phyloP scores from a whole-genome alignment of 495 filamentous ascomycete genomes.

The Trichocladium uniseriatum region DNA sequence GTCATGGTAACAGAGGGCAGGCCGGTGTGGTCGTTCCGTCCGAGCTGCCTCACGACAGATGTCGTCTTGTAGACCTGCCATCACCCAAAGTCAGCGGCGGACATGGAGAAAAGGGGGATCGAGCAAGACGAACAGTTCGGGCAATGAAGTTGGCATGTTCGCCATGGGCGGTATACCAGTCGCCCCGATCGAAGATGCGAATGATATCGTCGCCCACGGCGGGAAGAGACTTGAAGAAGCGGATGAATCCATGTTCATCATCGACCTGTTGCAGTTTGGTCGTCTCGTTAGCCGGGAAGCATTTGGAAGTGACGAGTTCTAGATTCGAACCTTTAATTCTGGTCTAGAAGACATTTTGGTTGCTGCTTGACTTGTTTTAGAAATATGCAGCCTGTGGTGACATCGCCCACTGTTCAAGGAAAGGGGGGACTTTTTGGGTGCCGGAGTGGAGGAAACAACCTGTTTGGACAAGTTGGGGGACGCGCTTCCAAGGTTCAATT shows the following conservation, averaged over 20 bases:
- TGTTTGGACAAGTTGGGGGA: background rate
- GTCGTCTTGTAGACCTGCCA: slow-evolving; percentile 87
- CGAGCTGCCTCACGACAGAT: slow-evolving; percentile 83
- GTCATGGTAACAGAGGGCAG: slow-evolving; percentile 91
- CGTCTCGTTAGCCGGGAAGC: slow-evolving; percentile 12
- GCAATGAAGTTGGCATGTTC: slow-evolving; percentile 91
- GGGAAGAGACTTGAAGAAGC: slow-evolving; percentile 78
- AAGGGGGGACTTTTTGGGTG: background rate
- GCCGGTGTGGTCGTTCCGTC: slow-evolving; percentile 68
- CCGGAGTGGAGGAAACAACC: background rate
- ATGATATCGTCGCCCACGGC: slow-evolving; percentile 59
- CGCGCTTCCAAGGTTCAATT: slow-evolving; percentile 13
- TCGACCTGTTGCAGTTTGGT: slow-evolving; percentile 54
- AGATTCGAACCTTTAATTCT: slow-evolving; percentile 89
- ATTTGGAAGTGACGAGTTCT: too few relatives aligned
- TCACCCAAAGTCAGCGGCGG: background rate
- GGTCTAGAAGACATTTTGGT: slow-evolving; percentile 76
- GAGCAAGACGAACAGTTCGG: slow-evolving; percentile 48
- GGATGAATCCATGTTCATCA: slow-evolving; percentile 92
- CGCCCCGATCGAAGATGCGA: slow-evolving; percentile 86
- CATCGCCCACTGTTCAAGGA: background rate
- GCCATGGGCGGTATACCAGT: slow-evolving; percentile 92
- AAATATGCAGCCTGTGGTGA: background rate
- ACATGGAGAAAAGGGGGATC: background rate
- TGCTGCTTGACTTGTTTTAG: background rate